Percentiles rank a stretch among this genome's conserved stretches.
phyloP scores from a whole-genome alignment of 2,329 filamentous ascomycete genomes.

The Botrytis deweyae region DNA sequence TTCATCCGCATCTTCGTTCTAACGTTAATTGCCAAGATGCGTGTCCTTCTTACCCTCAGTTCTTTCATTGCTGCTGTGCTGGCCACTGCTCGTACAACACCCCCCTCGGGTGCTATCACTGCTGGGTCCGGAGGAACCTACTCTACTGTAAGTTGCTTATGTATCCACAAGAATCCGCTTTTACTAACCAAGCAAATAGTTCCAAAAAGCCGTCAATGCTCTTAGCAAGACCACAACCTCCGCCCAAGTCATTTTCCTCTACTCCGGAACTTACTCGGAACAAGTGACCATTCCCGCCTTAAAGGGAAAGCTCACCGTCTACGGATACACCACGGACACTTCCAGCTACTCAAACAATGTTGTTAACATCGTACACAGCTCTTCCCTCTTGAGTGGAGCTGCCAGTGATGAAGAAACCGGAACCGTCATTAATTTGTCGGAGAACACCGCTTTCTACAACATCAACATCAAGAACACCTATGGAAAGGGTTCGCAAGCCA shows the following conservation, averaged over 20 bases:
- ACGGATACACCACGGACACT: constrained; percentile 52
- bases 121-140: constrained; percentile 47
- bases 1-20: neutral
- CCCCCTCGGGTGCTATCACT: constrained; percentile 49
- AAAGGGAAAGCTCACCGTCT: constrained; percentile 51
- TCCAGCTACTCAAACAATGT: constrained; percentile 50
- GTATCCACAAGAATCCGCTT: neutral
- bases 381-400: constrained; percentile 43
- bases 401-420: constrained; percentile 45
- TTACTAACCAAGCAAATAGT: constrained; percentile 32
- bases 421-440: constrained; percentile 40
- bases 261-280: constrained; percentile 56
- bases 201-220: constrained; percentile 52
- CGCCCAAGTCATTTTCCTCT: constrained; percentile 55
- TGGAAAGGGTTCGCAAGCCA: constrained; percentile 50
- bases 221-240: constrained; percentile 47
- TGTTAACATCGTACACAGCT: constrained; percentile 47
- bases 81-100: constrained; percentile 42
- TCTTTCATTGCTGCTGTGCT: constrained; percentile 33
- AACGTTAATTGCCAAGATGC: constrained; percentile 30
- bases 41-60: constrained; percentile 31
- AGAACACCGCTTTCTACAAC: constrained; percentile 57
- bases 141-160: constrained; percentile 42
- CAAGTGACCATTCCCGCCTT: constrained; percentile 53
- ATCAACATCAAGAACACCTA: constrained; percentile 56